These are phyloP conservation scores for Corymbia citriodora DNA, from an alignment of 441 rosid species.

Conservation along the genomic window DNA sequence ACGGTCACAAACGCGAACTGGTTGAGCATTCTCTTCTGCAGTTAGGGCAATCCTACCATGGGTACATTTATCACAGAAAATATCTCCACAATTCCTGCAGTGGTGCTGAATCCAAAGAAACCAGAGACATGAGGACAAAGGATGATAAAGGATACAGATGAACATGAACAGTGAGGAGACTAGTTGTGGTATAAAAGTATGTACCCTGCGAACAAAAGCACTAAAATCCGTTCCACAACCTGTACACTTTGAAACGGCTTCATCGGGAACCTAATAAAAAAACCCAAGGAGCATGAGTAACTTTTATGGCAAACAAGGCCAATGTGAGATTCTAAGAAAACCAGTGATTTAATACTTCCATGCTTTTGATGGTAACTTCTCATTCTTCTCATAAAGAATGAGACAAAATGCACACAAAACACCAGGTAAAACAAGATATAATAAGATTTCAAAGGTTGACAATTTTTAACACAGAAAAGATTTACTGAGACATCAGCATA, in stretches of 20 bases:
- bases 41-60: constrained; percentile 93
- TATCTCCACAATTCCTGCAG: constrained; percentile 98
- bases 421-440: background rate
- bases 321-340: background rate
- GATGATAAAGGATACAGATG: background rate
- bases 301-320: background rate
- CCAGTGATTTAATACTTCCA: background rate
- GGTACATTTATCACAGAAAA: constrained; percentile 97
- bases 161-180: background rate
- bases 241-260: constrained; percentile 78
- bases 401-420: background rate
- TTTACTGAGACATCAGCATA: background rate
- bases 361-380: background rate
- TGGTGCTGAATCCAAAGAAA: constrained; percentile 61
- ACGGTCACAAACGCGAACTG: constrained; percentile 93
- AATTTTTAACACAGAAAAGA: background rate
- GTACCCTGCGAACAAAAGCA: constrained; percentile 81
- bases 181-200: background rate
- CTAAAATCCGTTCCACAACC: constrained; percentile 81
- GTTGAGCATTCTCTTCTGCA: constrained; percentile 90
- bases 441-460: background rate
- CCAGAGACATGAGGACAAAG: background rate
- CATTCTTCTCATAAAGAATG: background rate
- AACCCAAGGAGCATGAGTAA: constrained; percentile 2
- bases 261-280: constrained; percentile 76